These are phyloP conservation scores for Hemileccinum hortonii DNA, from an alignment of 1,284 basidiomycete species.

Conservation along the genomic window DNA sequence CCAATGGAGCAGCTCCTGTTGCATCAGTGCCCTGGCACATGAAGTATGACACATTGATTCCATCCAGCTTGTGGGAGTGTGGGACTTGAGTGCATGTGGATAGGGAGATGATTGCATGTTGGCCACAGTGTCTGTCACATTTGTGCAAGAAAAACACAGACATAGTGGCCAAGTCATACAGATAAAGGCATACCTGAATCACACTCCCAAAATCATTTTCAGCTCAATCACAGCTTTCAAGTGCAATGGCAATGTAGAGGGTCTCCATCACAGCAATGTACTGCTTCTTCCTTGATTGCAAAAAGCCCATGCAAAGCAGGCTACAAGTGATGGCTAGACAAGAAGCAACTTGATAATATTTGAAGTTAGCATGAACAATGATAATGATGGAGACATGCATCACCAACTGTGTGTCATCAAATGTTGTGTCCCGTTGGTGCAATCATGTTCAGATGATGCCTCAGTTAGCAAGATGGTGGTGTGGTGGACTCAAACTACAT, in stretches of 20 bases:
- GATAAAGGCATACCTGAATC: slow-evolving; percentile 18
- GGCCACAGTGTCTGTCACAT: no score
- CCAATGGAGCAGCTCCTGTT: no score
- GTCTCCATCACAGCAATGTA: slow-evolving; percentile 1
- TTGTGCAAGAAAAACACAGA: no score
- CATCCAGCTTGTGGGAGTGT: no score
- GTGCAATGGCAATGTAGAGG: slow-evolving; percentile 4
- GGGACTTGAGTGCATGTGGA: no score
- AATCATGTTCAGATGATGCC: slow-evolving; percentile 16
- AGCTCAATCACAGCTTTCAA: background rate
- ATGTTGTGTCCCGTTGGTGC: slow-evolving; percentile 10
- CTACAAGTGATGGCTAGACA: slow-evolving; percentile 6
- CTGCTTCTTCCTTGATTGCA: background rate
- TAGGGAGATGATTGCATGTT: no score
- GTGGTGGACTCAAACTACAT: background rate
- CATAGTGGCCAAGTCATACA: no score
- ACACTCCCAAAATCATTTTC: slow-evolving; percentile 12
- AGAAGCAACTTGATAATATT: slow-evolving; percentile 10
- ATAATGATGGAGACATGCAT: background rate
- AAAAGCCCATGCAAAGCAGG: slow-evolving; percentile 11
- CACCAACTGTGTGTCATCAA: slow-evolving; percentile 20
- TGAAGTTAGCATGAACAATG: background rate
- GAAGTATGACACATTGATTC: no score
- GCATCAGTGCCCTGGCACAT: no score
- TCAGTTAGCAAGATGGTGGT: slow-evolving; percentile 17